Conservation (phyloP, 2,329 filamentous ascomycete species). For the Penicillium sp. region DNA sequence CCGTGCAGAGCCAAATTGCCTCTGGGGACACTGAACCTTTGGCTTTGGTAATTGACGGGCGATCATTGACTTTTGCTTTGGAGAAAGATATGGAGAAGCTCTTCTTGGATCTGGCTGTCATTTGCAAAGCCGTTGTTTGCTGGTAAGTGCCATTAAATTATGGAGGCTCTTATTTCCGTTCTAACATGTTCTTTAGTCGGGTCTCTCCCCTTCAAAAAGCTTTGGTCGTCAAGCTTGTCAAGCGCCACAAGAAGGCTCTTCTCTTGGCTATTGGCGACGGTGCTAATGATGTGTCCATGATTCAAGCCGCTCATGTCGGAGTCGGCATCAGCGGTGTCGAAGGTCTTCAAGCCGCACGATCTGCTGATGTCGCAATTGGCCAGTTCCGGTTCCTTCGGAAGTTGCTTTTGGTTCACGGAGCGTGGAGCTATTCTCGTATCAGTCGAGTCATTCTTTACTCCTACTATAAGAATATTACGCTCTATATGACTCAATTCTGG, state of each 20-base stretch:
- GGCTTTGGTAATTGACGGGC: slow-evolving; percentile 92
- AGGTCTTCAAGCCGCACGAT: slow-evolving; percentile 92
- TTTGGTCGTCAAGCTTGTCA: slow-evolving; percentile 95
- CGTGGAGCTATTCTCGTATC: slow-evolving; percentile 96
- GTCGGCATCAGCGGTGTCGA: slow-evolving; percentile 97
- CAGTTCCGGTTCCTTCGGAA: slow-evolving; percentile 96
- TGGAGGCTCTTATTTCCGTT: slow-evolving; percentile 9
- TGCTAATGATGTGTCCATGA: slow-evolving; percentile 99
- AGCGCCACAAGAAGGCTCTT: slow-evolving; percentile 87
- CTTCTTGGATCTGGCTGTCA: slow-evolving; percentile 87
- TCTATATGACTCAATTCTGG: slow-evolving; percentile 99
- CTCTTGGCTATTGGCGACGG: slow-evolving; percentile 95
- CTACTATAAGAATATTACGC: slow-evolving; percentile 98
- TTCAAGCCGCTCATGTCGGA: slow-evolving; percentile 96
- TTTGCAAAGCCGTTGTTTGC: slow-evolving; percentile 99
- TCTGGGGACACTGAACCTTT: slow-evolving; percentile 68
- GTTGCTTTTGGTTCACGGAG: slow-evolving; percentile 87
- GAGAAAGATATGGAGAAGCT: slow-evolving; percentile 92
- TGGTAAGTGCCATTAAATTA: slow-evolving; percentile 48
- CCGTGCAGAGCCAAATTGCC: slow-evolving; percentile 78
- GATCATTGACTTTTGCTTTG: slow-evolving; percentile 87
- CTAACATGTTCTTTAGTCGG: slow-evolving; percentile 57
- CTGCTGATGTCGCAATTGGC: slow-evolving; percentile 90
- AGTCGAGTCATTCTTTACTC: slow-evolving; percentile 97
- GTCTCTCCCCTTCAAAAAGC: slow-evolving; percentile 97